Evolutionary conservation across 306 rosid species (phyloP), one percentile per base, ranked within the genome.

Genomic region (Elaeagnus macrophylla): DNA sequence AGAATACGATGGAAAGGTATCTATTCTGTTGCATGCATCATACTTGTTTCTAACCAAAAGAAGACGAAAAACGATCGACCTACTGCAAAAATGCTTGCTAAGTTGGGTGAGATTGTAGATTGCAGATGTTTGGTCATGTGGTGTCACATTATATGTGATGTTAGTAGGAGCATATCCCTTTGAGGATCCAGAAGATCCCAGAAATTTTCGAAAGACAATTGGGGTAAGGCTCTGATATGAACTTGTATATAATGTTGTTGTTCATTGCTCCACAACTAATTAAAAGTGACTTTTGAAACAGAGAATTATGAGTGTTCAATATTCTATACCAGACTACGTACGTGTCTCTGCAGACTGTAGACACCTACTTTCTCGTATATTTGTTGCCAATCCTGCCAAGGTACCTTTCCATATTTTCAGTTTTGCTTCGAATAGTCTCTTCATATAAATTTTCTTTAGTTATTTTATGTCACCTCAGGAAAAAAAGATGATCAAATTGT

Each of bases 71-170:
- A n/a, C n/a, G n/a, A n/a, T n/a, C n/a, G n/a, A n/a, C n/a, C n/a
- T n/a, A n/a, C n/a, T n/a, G n/a, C n/a, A 3, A 25, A 55, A 32
- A 58, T 44, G 6, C 37, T 67, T 65, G 32, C 36, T 69, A 66
- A 51, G 18, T 57, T 65, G 62, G 62, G 36, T 50, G 60, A 57
- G 55, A 52, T 12, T 71, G 72, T 68, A 91, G 99, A 69, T 80
- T 71, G 86, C 95, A 37, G 99, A 91, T 75, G 94, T 87, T 80
- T 91, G 99, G 99, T 91, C 99, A 6, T 80, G 95, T 72, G 99
- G 99, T 48, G 99, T 91, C 51, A 84, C 94, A 32, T 71, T 91
- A 37, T 91, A 87, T 20, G 94, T 84, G 53, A 91, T 91, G 96
- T 58, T 87, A 59, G 84, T 87, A 20, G 99, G 99, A 77, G 81